Conservation (phyloP, 2,329 filamentous ascomycete species). For the Emmonsiellopsis sp. region DNA sequence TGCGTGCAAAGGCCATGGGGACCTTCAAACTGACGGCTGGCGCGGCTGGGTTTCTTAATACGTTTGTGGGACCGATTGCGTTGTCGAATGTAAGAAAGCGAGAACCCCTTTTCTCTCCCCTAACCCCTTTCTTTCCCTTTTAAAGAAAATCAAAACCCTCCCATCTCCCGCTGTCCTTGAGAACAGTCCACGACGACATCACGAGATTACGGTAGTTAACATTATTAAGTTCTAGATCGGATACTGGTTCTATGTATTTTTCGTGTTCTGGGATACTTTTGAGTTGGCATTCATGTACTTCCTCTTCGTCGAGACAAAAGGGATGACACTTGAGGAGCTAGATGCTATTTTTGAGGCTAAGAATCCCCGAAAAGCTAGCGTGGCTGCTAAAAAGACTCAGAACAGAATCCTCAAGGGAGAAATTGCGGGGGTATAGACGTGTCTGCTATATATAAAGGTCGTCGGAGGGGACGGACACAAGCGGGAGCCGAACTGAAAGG, state of each 20-base stretch:
- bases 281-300: conserved; percentile 22
- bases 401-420: not conserved
- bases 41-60: not conserved
- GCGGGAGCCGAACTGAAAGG: not conserved
- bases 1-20: conserved; percentile 47
- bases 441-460: not conserved
- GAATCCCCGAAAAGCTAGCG: conserved; percentile 10
- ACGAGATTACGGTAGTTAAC: conserved; percentile 2
- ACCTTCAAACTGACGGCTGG: conserved; percentile 21
- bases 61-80: not conserved
- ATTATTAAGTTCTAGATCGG: conserved; percentile 3
- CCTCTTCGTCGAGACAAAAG: conserved; percentile 26
- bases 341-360: conserved; percentile 34
- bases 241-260: conserved; percentile 25
- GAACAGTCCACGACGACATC: too few species aligned
- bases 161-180: not conserved
- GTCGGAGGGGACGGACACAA: not conserved
- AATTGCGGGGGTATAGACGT: not conserved
- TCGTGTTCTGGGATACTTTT: conserved; percentile 20
- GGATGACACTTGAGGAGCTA: conserved; percentile 21
- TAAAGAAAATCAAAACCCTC: too few species aligned
- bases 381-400: not conserved
- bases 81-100: not conserved
- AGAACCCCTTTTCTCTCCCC: conserved; percentile 6
- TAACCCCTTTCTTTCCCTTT: too few species aligned